Base-by-base conservation (phyloP, 129 eudicot species). In the Chrysanthemum lavandulifolium region DNA sequence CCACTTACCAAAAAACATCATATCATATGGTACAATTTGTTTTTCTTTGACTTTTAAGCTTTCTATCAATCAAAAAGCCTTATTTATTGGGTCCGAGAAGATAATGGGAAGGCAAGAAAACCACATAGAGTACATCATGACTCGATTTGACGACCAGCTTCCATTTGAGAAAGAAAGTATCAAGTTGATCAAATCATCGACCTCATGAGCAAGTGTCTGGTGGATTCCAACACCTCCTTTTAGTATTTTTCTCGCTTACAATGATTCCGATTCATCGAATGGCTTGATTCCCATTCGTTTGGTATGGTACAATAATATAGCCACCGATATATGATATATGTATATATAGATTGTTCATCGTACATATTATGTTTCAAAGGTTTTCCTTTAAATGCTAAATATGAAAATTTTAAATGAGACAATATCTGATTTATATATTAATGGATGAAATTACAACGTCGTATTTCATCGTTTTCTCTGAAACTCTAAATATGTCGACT, bases 161-260 rank as follows among this genome's bases (percentile, higher is more conserved):
- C 29, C 71, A 69, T 77, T 50, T 7, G 31, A 69, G 48, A 69
- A 60, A 76, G 6, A 40, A 48, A 57, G 72, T 61, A 77, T 69
- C 76, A 69, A 69, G 65, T 77, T 77, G 76, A 77, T 69, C 47
- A 29, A 59, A 68, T 58, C 64, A 76, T 76, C 21, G 69, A 60
- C 68, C 58, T 49, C 14, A 31, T 23, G 64, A 58, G 47, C 58
- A 61, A 77, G 25, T 25, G 13, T 53, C 56, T 3, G 71, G 70
- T 77, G 76, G 76, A 70, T 77, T 50, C 65, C 81, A 77, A 69
- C 65, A 60, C 64, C 33, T 61, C 23, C 1, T 51, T 59, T 33
- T 4, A 3, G 21, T 61, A 48, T 58, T 23, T 59, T 77, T 61
- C 45, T 15, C 3, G 50, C 56, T 59, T 23, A 53, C 21, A 65